Conservation (phyloP, 75 land plant genomes). For the Isoetes taiwanensis region DNA sequence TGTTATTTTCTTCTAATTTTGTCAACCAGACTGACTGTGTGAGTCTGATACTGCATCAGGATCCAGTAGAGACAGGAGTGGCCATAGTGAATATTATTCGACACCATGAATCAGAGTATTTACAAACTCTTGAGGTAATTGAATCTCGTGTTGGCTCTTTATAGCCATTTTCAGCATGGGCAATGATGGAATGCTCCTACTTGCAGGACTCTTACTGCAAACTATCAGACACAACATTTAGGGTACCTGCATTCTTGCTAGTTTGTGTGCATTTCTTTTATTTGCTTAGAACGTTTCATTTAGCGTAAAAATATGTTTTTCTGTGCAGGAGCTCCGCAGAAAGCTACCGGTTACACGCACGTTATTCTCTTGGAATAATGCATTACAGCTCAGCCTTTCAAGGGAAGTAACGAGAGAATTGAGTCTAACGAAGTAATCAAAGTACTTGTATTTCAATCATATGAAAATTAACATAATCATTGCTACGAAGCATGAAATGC, state of each 20-base stretch:
- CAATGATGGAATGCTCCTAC: not conserved
- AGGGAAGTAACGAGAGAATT: constrained; percentile 64
- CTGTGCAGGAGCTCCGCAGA: constrained; percentile 76
- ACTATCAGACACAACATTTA: constrained; percentile 84
- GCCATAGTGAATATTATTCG: constrained; percentile 49
- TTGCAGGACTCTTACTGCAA: constrained; percentile 66
- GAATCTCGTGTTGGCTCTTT: not conserved
- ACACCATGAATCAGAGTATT: constrained; percentile 77
- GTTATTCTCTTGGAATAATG: constrained; percentile 86
- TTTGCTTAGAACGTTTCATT: not conserved
- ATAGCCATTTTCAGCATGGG: not conserved
- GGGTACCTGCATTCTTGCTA: constrained; percentile 33
- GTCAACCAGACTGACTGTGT: not conserved
- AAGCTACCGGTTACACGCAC: constrained; percentile 93
- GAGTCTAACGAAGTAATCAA: too few species aligned
- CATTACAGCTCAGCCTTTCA: constrained; percentile 67
- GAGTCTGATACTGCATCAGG: constrained; percentile 35
- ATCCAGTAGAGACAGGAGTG: constrained; percentile 55
- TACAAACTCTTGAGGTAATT: constrained; percentile 66
- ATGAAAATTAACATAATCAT: too few species aligned
- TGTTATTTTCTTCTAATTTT: not conserved
- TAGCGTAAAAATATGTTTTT: not conserved
- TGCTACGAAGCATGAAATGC: too few species aligned
- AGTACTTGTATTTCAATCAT: too few species aligned
- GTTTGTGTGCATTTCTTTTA: constrained; percentile 2